Evolutionary conservation across 192 early-diverging fungal genomes (phyloP).

Genomic region (Linderina pennispora): DNA sequence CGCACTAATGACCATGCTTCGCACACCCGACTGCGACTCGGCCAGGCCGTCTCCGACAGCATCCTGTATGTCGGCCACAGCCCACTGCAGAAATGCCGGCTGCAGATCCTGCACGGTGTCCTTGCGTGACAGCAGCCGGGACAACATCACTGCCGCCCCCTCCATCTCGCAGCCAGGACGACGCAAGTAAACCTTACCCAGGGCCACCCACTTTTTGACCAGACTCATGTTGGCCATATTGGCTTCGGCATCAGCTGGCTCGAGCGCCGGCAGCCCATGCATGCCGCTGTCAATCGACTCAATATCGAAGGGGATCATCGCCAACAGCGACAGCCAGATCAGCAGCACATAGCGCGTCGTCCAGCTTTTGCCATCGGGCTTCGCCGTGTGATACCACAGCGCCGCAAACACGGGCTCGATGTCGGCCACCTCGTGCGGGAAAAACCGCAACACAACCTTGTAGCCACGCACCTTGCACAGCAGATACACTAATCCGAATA

Average conservation of each 20-base stretch:
- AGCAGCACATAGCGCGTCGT: constrained; percentile 73
- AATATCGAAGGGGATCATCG: constrained; percentile 95
- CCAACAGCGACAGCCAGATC: constrained; percentile 92
- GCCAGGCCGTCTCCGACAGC: neutral
- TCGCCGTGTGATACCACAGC: constrained; percentile 31
- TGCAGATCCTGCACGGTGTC: constrained; percentile 63
- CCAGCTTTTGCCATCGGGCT: constrained; percentile 49
- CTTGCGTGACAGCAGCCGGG: constrained; percentile 74
- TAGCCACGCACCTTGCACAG: constrained; percentile 83
- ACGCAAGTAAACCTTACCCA: constrained; percentile 61
- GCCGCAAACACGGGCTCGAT: constrained; percentile 84
- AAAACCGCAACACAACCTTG: constrained; percentile 87
- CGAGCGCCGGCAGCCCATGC: constrained; percentile 9
- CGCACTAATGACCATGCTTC: constrained; percentile 14
- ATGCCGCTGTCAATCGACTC: constrained; percentile 72
- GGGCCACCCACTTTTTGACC: constrained; percentile 60
- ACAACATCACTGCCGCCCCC: constrained; percentile 73
- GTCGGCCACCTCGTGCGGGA: constrained; percentile 83
- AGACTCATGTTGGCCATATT: constrained; percentile 44
- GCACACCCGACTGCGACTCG: neutral
- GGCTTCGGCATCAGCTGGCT: neutral
- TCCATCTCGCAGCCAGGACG: constrained; percentile 82
- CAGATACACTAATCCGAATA: constrained; percentile 56
- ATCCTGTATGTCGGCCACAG: constrained; percentile 25
- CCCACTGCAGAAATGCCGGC: constrained; percentile 67